Evolutionary conservation across 1,139 yeast genomes (phyloP).

Genomic region (Arxiozyma bovina): DNA sequence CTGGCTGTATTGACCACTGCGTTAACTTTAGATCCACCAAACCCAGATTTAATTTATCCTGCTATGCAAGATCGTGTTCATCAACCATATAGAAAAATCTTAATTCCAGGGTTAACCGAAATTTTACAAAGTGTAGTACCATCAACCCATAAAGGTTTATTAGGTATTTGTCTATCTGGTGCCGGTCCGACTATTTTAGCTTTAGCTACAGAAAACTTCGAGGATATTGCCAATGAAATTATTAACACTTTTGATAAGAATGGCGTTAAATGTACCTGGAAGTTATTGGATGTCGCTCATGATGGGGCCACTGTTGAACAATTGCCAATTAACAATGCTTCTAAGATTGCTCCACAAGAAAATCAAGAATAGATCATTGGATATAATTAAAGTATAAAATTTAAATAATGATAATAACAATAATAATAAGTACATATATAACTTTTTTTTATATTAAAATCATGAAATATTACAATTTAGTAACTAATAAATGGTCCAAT

Average conservation of each 20-base stretch:
- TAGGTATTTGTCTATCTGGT: constrained; percentile 92
- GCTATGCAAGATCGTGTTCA: constrained; percentile 96
- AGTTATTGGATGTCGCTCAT: constrained; percentile 72
- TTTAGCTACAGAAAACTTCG: constrained; percentile 81
- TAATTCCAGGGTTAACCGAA: constrained; percentile 84
- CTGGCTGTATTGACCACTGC: constrained; percentile 73
- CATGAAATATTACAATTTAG: neutral
- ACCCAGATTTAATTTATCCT: constrained; percentile 72
- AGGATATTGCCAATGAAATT: constrained; percentile 71
- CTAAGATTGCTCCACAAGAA: neutral
- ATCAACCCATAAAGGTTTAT: constrained; percentile 65
- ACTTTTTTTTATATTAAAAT: too few species aligned
- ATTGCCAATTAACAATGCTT: neutral
- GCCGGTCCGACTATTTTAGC: constrained; percentile 98
- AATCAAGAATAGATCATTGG: neutral
- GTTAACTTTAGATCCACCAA: constrained; percentile 72
- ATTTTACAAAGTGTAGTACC: constrained; percentile 81
- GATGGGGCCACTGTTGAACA: constrained; percentile 59
- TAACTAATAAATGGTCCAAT: neutral
- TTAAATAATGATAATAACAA: neutral
- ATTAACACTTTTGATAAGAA: constrained; percentile 58
- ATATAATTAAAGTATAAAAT: neutral
- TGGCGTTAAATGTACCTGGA: constrained; percentile 69
- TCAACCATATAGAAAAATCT: constrained; percentile 85
- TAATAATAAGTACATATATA: neutral